phyloP scores from a whole-genome alignment of 495 filamentous ascomycete genomes.

The Evernia prunastri region DNA sequence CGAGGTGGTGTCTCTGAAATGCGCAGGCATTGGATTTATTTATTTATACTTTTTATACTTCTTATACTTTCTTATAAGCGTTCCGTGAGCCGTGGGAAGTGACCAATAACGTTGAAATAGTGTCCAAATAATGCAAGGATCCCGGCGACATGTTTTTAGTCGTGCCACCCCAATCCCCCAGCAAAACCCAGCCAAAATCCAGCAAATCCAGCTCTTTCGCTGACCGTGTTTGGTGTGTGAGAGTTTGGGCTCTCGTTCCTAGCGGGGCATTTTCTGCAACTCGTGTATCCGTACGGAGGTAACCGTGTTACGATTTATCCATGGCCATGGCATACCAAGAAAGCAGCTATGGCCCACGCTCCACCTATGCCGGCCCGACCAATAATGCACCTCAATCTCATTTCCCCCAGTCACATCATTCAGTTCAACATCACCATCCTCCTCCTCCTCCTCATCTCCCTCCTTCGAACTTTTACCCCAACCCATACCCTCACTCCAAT shows the following conservation, averaged over 20 bases:
- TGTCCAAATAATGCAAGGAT: not conserved
- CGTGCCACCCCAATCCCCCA: conserved; percentile 1
- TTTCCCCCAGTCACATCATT: conserved; percentile 15
- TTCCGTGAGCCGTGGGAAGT: not conserved
- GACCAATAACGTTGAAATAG: not conserved
- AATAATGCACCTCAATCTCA: not conserved
- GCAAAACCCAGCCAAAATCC: too few relatives aligned
- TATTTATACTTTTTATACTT: too few relatives aligned
- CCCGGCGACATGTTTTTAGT: not conserved
- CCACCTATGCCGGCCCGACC: not conserved
- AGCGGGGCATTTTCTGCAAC: not conserved
- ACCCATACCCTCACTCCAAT: conserved; percentile 18
- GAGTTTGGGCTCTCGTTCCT: not conserved
- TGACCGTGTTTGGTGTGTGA: too few relatives aligned
- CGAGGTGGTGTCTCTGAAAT: too few relatives aligned
- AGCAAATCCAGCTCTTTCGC: too few relatives aligned
- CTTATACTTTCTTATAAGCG: not conserved
- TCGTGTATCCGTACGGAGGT: too few relatives aligned
- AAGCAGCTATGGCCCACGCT: conserved; percentile 2
- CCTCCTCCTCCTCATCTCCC: conserved; percentile 14
- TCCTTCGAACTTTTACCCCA: conserved; percentile 21
- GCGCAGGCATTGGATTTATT: too few relatives aligned
- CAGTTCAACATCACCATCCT: conserved; percentile 4
- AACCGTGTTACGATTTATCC: not conserved
- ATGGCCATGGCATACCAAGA: conserved; percentile 2